Evolutionary conservation across 2,329 filamentous ascomycete species (phyloP).

Genomic region (Talaromyces sp.): DNA sequence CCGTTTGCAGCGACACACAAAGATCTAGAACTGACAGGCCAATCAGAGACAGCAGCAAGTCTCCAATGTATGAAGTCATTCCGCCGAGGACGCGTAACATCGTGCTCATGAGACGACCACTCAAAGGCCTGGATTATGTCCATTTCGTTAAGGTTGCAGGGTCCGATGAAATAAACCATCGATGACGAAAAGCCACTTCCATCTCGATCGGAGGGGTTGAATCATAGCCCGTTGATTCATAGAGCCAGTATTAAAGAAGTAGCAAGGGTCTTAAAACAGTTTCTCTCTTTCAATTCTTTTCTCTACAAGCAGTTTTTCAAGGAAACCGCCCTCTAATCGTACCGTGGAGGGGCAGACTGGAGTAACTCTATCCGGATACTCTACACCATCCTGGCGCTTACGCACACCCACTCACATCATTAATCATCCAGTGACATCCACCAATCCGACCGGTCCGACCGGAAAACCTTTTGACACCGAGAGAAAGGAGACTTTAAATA

Average conservation of each 20-base stretch:
- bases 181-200: background rate
- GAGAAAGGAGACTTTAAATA: background rate
- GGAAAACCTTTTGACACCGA: background rate
- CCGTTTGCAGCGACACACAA: background rate
- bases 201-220: background rate
- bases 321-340: background rate
- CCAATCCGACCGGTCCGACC: slow-evolving; percentile 3
- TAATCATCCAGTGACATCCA: background rate
- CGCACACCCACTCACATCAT: background rate
- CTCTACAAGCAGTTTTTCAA: background rate
- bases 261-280: background rate
- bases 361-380: background rate
- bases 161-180: background rate
- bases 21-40: background rate
- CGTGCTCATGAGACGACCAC: too few species aligned
- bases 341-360: background rate
- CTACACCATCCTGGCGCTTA: background rate
- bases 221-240: background rate
- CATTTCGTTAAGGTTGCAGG: background rate
- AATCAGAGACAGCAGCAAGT: too few species aligned
- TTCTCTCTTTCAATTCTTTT: background rate
- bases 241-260: background rate
- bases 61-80: slow-evolving; percentile 10
- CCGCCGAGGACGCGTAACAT: slow-evolving; percentile 3
- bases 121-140: too few species aligned